These are phyloP conservation scores for Xerocomus spinulosus DNA, from an alignment of 768 basidiomycete species.

Conservation along the genomic window DNA sequence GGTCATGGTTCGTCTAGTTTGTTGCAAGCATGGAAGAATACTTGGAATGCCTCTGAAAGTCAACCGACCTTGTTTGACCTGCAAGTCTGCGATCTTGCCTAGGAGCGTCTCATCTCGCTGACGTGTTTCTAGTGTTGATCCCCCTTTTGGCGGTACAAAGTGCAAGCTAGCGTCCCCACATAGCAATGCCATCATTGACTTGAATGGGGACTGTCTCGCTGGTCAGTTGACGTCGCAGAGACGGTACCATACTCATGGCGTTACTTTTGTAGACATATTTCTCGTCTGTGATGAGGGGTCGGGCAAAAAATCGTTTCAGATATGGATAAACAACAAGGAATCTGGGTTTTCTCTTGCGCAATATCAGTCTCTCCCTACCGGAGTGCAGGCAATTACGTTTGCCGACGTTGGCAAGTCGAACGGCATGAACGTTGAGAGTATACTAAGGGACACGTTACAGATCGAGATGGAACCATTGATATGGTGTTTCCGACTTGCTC, in stretches of 20 bases:
- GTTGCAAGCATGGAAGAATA: slow-evolving; percentile 76
- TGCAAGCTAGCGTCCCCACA: slow-evolving; percentile 87
- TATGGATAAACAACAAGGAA: slow-evolving; percentile 87
- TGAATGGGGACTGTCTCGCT: slow-evolving; percentile 94
- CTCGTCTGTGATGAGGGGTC: slow-evolving; percentile 72
- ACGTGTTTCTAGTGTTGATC: slow-evolving; percentile 42
- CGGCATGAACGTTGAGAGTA: not conserved
- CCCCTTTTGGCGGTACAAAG: slow-evolving; percentile 56
- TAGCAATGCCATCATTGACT: slow-evolving; percentile 89
- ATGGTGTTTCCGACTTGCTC: slow-evolving; percentile 87
- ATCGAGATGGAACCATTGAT: slow-evolving; percentile 95
- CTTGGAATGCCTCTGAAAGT: slow-evolving; percentile 59
- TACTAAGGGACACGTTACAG: slow-evolving; percentile 34
- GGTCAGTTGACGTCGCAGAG: slow-evolving; percentile 38
- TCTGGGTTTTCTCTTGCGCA: slow-evolving; percentile 69
- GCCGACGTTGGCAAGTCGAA: slow-evolving; percentile 74
- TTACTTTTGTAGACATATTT: slow-evolving; percentile 64
- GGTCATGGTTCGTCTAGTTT: slow-evolving; percentile 32
- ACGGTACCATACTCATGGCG: not conserved
- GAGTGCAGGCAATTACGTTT: slow-evolving; percentile 76
- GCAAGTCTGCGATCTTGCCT: slow-evolving; percentile 39
- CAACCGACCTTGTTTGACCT: slow-evolving; percentile 56
- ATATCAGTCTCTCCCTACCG: slow-evolving; percentile 65
- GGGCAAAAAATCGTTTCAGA: slow-evolving; percentile 68
- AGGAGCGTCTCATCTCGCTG: slow-evolving; percentile 1